These are phyloP conservation scores for thale cress (Arabidopsis thaliana) DNA, from an alignment of 345 rosid genomes.

Conservation along the genomic window DNA sequence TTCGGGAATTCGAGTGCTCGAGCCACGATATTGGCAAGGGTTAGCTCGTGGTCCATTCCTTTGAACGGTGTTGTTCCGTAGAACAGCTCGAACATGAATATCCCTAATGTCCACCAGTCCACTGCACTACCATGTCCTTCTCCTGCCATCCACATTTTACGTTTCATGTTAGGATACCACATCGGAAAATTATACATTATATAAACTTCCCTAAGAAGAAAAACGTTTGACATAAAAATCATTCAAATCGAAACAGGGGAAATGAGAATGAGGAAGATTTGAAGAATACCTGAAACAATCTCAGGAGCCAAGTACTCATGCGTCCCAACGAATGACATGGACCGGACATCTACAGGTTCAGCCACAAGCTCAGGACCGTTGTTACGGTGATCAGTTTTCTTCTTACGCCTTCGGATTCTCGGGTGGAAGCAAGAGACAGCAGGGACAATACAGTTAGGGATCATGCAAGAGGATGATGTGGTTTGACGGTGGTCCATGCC, in stretches of 20 bases:
- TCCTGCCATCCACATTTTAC: conserved; percentile 45
- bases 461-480: conserved; percentile 75
- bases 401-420: conserved; percentile 71
- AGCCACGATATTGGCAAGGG: conserved; percentile 88
- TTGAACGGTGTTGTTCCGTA: conserved; percentile 80
- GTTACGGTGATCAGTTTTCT: conserved; percentile 49
- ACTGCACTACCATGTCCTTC: conserved; percentile 92
- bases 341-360: conserved; percentile 82
- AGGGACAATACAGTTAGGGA: conserved; percentile 86
- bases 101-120: conserved; percentile 96
- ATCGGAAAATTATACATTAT: background rate
- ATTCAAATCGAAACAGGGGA: background rate
- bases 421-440: conserved; percentile 88
- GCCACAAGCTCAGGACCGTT: conserved; percentile 79
- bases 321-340: conserved; percentile 96
- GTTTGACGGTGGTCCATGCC: conserved; percentile 53
- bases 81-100: conserved; percentile 80
- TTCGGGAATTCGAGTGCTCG: conserved; percentile 92
- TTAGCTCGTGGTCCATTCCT: conserved; percentile 89
- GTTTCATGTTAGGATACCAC: background rate
- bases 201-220: background rate
- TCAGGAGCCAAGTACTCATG: conserved; percentile 94
- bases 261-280: background rate
- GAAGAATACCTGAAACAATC: conserved; percentile 61
- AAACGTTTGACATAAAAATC: background rate